phyloP scores from a whole-genome alignment of 495 filamentous ascomycete genomes.

The Xylaria acuta region DNA sequence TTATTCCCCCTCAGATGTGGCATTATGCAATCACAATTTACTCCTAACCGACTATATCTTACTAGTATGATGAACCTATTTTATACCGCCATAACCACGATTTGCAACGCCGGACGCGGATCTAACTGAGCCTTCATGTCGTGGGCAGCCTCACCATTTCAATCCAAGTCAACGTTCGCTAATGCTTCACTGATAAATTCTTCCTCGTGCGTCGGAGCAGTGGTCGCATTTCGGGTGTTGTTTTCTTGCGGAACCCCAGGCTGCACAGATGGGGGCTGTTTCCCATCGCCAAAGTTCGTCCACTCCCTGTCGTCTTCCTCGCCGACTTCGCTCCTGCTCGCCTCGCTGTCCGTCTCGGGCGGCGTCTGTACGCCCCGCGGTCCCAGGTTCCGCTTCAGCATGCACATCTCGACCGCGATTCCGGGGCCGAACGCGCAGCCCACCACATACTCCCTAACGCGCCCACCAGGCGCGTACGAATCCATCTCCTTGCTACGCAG shows the following conservation, averaged over 20 bases:
- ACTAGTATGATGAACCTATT: neutral
- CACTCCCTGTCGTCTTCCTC: slow-evolving; percentile 39
- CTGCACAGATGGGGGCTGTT: slow-evolving; percentile 24
- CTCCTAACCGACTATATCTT: neutral
- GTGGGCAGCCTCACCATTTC: slow-evolving; percentile 22
- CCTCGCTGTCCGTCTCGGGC: slow-evolving; percentile 55
- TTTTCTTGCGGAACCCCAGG: slow-evolving; percentile 15
- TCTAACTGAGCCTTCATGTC: neutral
- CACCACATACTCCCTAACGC: slow-evolving; percentile 61
- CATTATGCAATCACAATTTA: neutral
- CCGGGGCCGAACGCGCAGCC: slow-evolving; percentile 71
- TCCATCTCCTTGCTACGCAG: slow-evolving; percentile 65
- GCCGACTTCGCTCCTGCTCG: slow-evolving; percentile 45
- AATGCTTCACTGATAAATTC: slow-evolving; percentile 51
- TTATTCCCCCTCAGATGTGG: neutral
- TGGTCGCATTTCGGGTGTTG: slow-evolving; percentile 24
- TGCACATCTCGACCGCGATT: slow-evolving; percentile 67
- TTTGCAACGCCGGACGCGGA: neutral
- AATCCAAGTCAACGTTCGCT: slow-evolving; percentile 54
- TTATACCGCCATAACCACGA: slow-evolving; percentile 9
- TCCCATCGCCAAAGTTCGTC: slow-evolving; percentile 33
- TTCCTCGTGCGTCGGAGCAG: slow-evolving; percentile 29
- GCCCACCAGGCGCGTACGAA: slow-evolving; percentile 50
- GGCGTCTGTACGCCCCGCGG: slow-evolving; percentile 42
- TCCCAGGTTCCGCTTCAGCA: slow-evolving; percentile 56